These are phyloP conservation scores for Pyrenochaeta sp. DNA, from an alignment of 2,329 filamentous ascomycete species.

Conservation along the genomic window DNA sequence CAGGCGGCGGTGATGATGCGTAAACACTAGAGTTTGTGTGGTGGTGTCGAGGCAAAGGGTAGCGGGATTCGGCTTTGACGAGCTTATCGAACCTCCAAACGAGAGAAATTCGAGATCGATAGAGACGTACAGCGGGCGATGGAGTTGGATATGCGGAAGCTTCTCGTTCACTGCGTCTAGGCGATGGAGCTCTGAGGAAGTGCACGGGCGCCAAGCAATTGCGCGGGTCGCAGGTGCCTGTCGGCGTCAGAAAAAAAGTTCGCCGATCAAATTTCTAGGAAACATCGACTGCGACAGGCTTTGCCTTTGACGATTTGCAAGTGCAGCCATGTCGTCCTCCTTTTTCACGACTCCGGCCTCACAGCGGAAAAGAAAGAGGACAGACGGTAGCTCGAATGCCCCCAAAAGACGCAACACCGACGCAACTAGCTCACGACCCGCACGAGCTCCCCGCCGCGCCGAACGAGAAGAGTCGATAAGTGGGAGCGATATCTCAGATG, in stretches of 20 bases:
- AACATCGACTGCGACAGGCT: constrained; percentile 14
- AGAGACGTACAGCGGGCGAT: constrained; percentile 8
- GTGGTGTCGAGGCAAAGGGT: neutral
- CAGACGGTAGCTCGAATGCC: constrained; percentile 57
- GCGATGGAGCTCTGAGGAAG: constrained; percentile 33
- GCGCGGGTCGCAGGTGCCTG: constrained; percentile 12
- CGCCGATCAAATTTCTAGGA: constrained; percentile 33
- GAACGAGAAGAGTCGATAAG: constrained; percentile 83
- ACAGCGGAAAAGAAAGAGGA: constrained; percentile 88
- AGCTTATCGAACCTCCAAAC: neutral
- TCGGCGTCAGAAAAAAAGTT: constrained; percentile 44
- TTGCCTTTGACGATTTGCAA: constrained; percentile 14
- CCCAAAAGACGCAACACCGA: constrained; percentile 68
- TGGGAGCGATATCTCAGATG: constrained; percentile 76
- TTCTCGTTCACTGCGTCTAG: constrained; percentile 21
- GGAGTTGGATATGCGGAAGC: constrained; percentile 18
- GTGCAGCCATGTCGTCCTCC: constrained; percentile 72
- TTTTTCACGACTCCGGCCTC: constrained; percentile 92
- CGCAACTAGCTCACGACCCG: constrained; percentile 51
- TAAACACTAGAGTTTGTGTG: constrained; percentile 26
- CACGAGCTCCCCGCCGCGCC: constrained; percentile 56
- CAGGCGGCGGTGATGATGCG: constrained; percentile 25
- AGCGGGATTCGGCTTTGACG: neutral
- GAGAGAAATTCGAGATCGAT: neutral
- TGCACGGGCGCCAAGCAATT: constrained; percentile 23